Base-by-base conservation (phyloP, 768 basidiomycete genomes). In the Mrakia blollopis region DNA sequence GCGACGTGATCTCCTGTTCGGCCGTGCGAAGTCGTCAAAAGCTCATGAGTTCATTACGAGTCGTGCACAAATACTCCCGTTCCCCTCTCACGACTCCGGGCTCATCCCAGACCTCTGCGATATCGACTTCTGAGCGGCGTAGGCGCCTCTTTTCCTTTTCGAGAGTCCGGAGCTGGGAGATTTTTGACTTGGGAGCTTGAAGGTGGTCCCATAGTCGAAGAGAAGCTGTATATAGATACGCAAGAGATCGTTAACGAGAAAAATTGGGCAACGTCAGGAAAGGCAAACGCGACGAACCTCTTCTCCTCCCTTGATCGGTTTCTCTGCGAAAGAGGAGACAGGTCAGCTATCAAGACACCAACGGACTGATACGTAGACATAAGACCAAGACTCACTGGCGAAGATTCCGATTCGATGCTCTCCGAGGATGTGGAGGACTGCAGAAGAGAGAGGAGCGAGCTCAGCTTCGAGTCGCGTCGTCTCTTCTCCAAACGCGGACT, bases 371-470 rank as follows among this genome's bases (percentile, higher is more conserved):
- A 30, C 6, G 8, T 2, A 11, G 32, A 57, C 0, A 3, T 32
- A 13, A 37, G 6, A 1, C 11, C n/a, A n/a, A 16, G 6, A 28
- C 73, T 3, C 47, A 74, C 73, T 23, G 0, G 76, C 76, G n/a
- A 41, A 77, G 21, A 77, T 60, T 11, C 72, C 76, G 37, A 77
- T 73, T n/a, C 72, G 76, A 25, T 77, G 76, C 41, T 77, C 70
- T 18, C 76, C 76, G 16, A 73, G 71, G 23, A 77, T 72, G 52
- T 68, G 30, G 1, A 77, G 25, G 52, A 72, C 76, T 77, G 76
- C 21, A n/a, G 23, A 25, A 7, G 4, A 57, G 25, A 37, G 16
- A 9, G 25, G 11, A 39, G 14, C 25, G 18, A n/a, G 23, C 28
- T 18, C 35, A 41, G 21, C 3, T 8, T 16, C 14, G 21, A 23